Evolutionary conservation across 441 rosid genomes (phyloP).

Genomic region (Gossypium gossypioides): DNA sequence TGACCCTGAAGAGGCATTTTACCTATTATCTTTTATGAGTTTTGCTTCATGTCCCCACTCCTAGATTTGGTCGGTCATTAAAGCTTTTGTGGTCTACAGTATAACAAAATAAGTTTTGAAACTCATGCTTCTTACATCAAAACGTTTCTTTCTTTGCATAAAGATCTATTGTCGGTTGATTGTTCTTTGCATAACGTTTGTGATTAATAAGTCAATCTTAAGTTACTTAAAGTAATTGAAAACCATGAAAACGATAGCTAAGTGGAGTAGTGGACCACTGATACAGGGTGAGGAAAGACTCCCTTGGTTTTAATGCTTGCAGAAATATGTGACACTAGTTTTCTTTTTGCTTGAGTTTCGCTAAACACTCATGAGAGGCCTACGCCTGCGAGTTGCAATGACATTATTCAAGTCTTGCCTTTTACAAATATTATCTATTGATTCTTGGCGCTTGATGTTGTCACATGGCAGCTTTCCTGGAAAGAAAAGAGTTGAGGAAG

Average conservation of each 20-base stretch:
- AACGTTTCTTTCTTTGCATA: background rate
- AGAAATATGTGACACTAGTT: background rate
- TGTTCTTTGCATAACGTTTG: background rate
- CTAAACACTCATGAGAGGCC: background rate
- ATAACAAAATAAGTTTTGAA: background rate
- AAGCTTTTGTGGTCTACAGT: conserved; percentile 21
- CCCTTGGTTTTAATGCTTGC: conserved; percentile 3
- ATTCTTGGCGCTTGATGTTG: conserved; percentile 15
- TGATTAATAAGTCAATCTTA: conserved; percentile 2
- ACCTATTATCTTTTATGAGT: background rate
- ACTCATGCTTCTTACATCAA: background rate
- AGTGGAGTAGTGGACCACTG: conserved; percentile 16
- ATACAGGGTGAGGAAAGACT: conserved; percentile 18
- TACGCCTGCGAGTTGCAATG: conserved; percentile 6
- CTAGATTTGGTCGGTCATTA: conserved; percentile 3
- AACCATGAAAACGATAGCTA: conserved; percentile 12
- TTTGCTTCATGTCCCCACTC: conserved; percentile 9
- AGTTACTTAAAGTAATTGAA: conserved; percentile 15
- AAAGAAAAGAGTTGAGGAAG: conserved; percentile 43
- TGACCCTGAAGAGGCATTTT: background rate
- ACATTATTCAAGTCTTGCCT: conserved; percentile 19
- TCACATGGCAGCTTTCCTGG: conserved; percentile 57
- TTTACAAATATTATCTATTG: conserved; percentile 11
- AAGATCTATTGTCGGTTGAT: background rate
- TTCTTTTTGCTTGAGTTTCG: background rate